phyloP scores from a whole-genome alignment of 805 yeast genomes.

The Hanseniaspora lindneri region DNA sequence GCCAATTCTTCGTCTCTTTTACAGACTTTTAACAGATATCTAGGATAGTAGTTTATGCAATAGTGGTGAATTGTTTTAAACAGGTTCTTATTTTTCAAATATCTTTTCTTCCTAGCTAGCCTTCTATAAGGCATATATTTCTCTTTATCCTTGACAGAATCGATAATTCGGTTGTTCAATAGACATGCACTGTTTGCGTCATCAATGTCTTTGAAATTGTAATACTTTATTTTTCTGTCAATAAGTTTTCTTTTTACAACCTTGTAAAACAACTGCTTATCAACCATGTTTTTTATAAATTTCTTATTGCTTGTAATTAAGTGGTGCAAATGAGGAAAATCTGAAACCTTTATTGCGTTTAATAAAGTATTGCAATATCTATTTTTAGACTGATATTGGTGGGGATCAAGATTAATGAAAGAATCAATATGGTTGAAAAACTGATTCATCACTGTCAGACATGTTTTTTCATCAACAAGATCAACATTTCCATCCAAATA shows the following conservation, averaged over 20 bases:
- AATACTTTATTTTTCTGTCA: background rate
- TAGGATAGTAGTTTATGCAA: constrained; percentile 4
- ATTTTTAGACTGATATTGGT: constrained; percentile 1
- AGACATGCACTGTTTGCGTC: background rate
- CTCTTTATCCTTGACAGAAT: background rate
- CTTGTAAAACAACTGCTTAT: constrained; percentile 5
- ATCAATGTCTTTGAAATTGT: background rate
- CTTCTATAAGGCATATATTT: background rate
- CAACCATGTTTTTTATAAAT: background rate
- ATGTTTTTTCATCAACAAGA: background rate
- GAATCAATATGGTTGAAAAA: constrained; percentile 7
- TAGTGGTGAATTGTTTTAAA: background rate
- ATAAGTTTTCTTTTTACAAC: background rate
- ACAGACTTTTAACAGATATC: background rate
- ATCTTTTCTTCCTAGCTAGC: background rate
- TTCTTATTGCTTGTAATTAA: background rate
- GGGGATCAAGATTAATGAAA: constrained; percentile 3
- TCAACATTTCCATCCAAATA: background rate
- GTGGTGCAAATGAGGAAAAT: constrained; percentile 7
- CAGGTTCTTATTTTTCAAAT: background rate
- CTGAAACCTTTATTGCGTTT: background rate
- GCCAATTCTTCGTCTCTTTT: background rate
- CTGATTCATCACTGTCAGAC: constrained; percentile 2
- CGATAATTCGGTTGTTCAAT: background rate
- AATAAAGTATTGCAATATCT: background rate